Percentiles rank a stretch among this genome's conserved stretches.
Conservation (phyloP, 1,139 yeast genomes). For the Kluyveromyces sp. region DNA sequence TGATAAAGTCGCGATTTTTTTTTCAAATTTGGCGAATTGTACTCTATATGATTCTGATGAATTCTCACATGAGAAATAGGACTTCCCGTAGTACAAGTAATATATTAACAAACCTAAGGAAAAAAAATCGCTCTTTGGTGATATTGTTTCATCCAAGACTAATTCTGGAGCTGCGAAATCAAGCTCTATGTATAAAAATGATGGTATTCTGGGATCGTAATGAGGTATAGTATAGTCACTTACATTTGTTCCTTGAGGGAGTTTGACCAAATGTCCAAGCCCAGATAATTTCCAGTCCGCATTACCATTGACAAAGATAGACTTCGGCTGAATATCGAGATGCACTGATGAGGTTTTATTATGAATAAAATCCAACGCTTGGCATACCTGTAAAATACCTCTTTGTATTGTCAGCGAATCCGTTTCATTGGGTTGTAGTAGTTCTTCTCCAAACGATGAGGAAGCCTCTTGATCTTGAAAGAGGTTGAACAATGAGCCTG, state of each 20-base stretch:
- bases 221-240: constrained; percentile 34
- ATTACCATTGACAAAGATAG: constrained; percentile 68
- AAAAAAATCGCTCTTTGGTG: constrained; percentile 72
- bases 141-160: constrained; percentile 50
- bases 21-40: constrained; percentile 38
- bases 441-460: constrained; percentile 18
- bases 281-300: constrained; percentile 95
- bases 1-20: constrained; percentile 36
- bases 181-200: constrained; percentile 59
- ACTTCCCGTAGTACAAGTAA: constrained; percentile 49
- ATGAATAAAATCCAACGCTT: constrained; percentile 78
- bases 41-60: constrained; percentile 43
- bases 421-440: constrained; percentile 26
- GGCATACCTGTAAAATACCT: constrained; percentile 72
- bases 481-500: constrained; percentile 48
- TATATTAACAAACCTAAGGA: constrained; percentile 70
- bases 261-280: constrained; percentile 41
- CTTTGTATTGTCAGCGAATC: constrained; percentile 75
- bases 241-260: constrained; percentile 37
- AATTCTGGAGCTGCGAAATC: constrained; percentile 76
- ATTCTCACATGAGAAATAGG: constrained; percentile 41
- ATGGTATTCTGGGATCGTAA: constrained; percentile 66
- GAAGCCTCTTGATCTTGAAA: constrained; percentile 24
- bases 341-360: constrained; percentile 69
- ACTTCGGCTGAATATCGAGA: constrained; percentile 68